A percentile compares a stretch with the other conserved stretches of the same genome.
These are phyloP conservation scores for Starmerella apis DNA, from an alignment of 805 yeast genomes.

Conservation along the genomic window DNA sequence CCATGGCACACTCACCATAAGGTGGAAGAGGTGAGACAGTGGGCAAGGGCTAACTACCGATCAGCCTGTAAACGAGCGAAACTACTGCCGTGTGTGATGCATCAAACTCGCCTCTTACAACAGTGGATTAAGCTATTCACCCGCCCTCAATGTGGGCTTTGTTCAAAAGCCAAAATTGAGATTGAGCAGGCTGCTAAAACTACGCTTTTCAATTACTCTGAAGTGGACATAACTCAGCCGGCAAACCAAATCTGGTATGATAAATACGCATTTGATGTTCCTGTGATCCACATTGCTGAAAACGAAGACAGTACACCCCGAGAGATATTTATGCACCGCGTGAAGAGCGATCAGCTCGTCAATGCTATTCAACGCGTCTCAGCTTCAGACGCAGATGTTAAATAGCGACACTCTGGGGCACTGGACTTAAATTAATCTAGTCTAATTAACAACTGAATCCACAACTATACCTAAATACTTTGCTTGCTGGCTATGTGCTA, in stretches of 20 bases:
- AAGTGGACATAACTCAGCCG: constrained; percentile 31
- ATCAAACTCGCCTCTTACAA: not conserved
- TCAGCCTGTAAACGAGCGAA: too few relatives aligned
- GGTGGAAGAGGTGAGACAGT: too few relatives aligned
- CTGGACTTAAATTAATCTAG: not conserved
- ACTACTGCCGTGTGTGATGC: not conserved
- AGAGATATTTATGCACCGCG: constrained; percentile 26
- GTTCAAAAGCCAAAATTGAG: constrained; percentile 29
- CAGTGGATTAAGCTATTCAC: constrained; percentile 29
- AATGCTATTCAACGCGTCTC: too few relatives aligned
- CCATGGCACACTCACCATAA: too few relatives aligned
- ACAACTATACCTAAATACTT: too few relatives aligned
- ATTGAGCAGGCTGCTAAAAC: constrained; percentile 19
- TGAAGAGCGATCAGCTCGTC: constrained; percentile 23
- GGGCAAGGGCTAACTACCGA: too few relatives aligned
- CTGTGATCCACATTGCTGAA: constrained; percentile 28
- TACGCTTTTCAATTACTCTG: constrained; percentile 20
- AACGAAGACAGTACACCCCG: constrained; percentile 8
- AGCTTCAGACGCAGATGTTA: too few relatives aligned
- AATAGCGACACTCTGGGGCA: too few relatives aligned
- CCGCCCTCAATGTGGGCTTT: constrained; percentile 33
- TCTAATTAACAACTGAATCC: too few relatives aligned
- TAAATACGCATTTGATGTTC: constrained; percentile 33
- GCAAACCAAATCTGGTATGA: constrained; percentile 32
- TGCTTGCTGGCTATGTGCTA: too few relatives aligned